A percentile compares a stretch with the other conserved stretches of the same genome.
These are phyloP conservation scores for Entamoeba dispar DNA, from an alignment of 208 protist genomes.

Conservation along the genomic window DNA sequence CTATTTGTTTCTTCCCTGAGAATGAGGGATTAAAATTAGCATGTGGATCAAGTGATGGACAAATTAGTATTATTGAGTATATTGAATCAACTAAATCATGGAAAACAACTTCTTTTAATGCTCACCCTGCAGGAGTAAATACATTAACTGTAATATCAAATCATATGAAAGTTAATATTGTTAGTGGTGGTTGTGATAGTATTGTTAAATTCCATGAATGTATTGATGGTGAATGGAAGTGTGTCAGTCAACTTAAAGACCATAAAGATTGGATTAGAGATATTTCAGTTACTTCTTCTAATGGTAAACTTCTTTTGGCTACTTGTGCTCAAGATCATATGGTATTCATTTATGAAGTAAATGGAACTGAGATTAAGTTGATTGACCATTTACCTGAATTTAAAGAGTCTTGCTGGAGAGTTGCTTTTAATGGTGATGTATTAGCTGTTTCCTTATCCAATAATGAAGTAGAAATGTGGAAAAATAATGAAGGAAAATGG, in stretches of 20 bases:
- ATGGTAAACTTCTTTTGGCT: neutral
- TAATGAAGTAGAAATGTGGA: neutral
- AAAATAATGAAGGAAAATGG: neutral
- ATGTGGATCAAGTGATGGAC: neutral
- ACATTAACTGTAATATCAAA: neutral
- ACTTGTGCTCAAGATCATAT: neutral
- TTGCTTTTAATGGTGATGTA: neutral
- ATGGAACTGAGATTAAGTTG: neutral
- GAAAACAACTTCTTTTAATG: neutral
- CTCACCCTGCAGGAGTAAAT: neutral
- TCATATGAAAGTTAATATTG: neutral
- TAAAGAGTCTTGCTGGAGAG: neutral
- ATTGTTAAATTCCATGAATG: neutral
- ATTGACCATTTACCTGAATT: neutral
- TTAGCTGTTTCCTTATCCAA: neutral
- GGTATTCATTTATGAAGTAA: neutral
- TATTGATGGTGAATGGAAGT: neutral
- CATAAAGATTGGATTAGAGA: neutral
- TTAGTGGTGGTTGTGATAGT: neutral
- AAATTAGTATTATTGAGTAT: neutral
- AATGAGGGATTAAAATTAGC: neutral
- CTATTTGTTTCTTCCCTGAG: neutral
- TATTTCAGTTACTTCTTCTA: neutral
- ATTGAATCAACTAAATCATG: neutral
- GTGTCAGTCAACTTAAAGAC: neutral